Conservation (phyloP, 208 protist genomes). For the Trypanosoma lewisi region DNA sequence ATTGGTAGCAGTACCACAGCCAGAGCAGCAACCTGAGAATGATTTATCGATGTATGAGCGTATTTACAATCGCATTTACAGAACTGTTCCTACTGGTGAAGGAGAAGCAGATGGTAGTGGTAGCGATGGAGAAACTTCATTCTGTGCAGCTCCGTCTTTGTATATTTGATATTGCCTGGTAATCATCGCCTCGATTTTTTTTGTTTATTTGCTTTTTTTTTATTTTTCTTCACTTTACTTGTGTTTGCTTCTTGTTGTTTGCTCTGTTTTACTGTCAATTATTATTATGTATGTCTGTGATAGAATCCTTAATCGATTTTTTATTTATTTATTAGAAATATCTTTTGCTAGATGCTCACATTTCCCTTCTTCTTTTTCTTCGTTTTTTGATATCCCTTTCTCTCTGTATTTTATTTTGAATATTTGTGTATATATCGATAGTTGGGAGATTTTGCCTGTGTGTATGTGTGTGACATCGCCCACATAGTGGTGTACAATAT, state of each 20-base stretch:
- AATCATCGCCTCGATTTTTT: neutral
- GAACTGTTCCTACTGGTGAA: neutral
- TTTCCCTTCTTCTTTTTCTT: neutral
- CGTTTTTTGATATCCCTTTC: neutral
- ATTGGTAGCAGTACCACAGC: neutral
- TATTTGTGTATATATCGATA: constrained; percentile 6
- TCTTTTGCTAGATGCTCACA: too few relatives aligned
- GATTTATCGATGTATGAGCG: constrained; percentile 25
- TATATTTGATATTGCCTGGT: constrained; percentile 2
- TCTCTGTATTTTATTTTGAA: constrained; percentile 19
- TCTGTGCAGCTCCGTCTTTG: constrained; percentile 1
- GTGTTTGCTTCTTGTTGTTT: constrained; percentile 11
- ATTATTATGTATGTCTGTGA: too few relatives aligned
- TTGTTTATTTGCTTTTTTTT: neutral
- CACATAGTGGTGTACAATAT: too few relatives aligned
- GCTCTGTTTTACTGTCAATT: too few relatives aligned
- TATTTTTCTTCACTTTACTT: constrained; percentile 12
- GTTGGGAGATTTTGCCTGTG: neutral
- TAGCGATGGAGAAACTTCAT: constrained; percentile 5
- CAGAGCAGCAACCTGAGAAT: neutral
- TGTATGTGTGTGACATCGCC: constrained; percentile 1
- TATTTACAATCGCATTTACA: constrained; percentile 32
- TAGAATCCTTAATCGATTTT: too few relatives aligned
- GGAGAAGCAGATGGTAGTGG: neutral
- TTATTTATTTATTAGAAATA: too few relatives aligned